phyloP scores from a whole-genome alignment of 1,139 yeast genomes.

The Protomyces inouyei region DNA sequence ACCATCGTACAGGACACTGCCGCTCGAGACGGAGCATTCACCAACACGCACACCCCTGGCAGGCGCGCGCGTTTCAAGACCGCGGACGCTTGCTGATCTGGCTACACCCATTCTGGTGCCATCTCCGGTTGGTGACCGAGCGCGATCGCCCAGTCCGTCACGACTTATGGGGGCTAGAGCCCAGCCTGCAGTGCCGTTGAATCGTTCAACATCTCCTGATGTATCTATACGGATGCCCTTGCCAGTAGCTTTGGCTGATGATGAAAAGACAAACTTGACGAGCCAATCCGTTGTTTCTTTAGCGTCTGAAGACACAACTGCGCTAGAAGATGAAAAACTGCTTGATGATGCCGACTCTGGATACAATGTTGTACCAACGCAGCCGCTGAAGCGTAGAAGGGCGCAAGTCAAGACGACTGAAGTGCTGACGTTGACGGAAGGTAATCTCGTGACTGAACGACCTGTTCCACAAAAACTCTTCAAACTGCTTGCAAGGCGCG shows the following conservation, averaged over 20 bases:
- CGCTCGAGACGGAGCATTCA: neutral
- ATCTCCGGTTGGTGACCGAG: neutral
- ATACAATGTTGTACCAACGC: constrained; percentile 30
- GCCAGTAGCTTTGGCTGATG: neutral
- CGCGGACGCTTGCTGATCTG: neutral
- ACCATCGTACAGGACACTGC: neutral
- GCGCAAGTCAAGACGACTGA: constrained; percentile 50
- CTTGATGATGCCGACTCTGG: neutral
- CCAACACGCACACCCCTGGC: neutral
- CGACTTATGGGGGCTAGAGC: constrained; percentile 6
- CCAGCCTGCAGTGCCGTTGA: neutral
- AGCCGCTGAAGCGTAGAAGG: constrained; percentile 56
- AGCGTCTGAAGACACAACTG: neutral
- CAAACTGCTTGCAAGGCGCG: constrained; percentile 72
- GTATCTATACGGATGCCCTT: constrained; percentile 18
- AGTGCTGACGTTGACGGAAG: constrained; percentile 65
- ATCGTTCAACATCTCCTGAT: constrained; percentile 14
- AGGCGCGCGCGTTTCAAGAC: neutral
- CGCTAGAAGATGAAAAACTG: constrained; percentile 1
- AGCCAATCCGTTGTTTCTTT: too few relatives aligned
- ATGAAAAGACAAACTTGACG: neutral
- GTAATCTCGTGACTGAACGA: constrained; percentile 81
- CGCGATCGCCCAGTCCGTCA: constrained; percentile 5
- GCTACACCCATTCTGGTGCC: neutral
- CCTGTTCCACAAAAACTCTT: constrained; percentile 85